Evolutionary conservation across 1,139 yeast genomes (phyloP), one percentile per base, ranked within the genome.

Genomic region (Saccharomyces hybrid): DNA sequence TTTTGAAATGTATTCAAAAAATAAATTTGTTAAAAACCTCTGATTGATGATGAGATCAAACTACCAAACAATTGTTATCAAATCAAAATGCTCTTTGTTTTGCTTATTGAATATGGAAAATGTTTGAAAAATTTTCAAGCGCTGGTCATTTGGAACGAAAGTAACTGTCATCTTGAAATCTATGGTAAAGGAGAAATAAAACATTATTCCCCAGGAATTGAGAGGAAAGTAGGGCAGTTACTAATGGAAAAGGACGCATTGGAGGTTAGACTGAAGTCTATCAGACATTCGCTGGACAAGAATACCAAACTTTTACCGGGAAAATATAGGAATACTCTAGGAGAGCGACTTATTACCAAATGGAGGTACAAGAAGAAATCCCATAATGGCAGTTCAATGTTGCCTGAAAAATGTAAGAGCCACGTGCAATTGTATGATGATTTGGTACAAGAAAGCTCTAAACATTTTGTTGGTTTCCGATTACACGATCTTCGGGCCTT

Each of bases 401-500:
- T 38, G 23, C 44, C 44, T 16, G 13, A 38, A 38, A 38, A 19
- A 9, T 38, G 44, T 13, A 50, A 52, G 47, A 53, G 41, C 5
- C 32, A 27, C 29, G 34, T 34, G 8, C 47, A 54, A 19, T 49
- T 53, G 23, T 57, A 56, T 29, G 55, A 52, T 6, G 55, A 56
- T 48, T 29, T 52, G 25, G 57, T 57, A 26, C 55, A 57, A 5
- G 28, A 50, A 2, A 53, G 54, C 4, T 48, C 49, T 16, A 42
- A 28, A 16, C 41, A 49, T 19, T 56, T 28, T 32, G 51, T 42
- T 16, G 58, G 57, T 11, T 53, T 55, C 13, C 46, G 54, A 14
- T 23, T 57, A 34, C 56, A 55, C 27, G 55, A 57, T 9, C 19
- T 55, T 23, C 53, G 48, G 11, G 58, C 53, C 11, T 52, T 60